A percentile compares a stretch with the other conserved stretches of the same genome.
Conservation (phyloP, 1,139 yeast genomes). For the Pichia inconspicua region DNA sequence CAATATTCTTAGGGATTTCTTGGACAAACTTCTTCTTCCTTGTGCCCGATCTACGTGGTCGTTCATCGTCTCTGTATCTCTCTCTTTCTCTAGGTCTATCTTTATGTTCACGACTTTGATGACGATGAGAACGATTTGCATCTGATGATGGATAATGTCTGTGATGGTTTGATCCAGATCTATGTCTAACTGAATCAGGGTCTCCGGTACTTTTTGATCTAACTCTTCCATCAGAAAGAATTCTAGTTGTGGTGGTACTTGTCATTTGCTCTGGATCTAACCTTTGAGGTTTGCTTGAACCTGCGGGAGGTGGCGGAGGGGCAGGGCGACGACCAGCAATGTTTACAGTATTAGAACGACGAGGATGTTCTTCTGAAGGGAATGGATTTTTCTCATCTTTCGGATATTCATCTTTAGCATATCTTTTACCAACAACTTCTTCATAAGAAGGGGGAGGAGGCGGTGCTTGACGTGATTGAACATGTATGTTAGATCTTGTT, state of each 20-base stretch:
- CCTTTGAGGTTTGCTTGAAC: conserved; percentile 4
- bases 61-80: conserved; percentile 8
- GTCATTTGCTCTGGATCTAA: conserved; percentile 19
- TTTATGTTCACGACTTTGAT: conserved; percentile 2
- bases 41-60: conserved; percentile 13
- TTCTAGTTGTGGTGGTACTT: conserved; percentile 21
- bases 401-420: conserved; percentile 39
- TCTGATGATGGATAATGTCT: not conserved
- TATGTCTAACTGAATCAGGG: conserved; percentile 3
- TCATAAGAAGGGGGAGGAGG: conserved; percentile 54
- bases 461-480: conserved; percentile 6
- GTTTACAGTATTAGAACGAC: conserved; percentile 12
- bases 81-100: conserved; percentile 7
- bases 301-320: conserved; percentile 6
- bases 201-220: conserved; percentile 28
- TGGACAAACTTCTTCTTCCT: conserved; percentile 23
- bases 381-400: conserved; percentile 39
- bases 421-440: conserved; percentile 53
- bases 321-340: conserved; percentile 11
- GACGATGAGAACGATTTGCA: conserved; percentile 3
- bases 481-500: conserved; percentile 1
- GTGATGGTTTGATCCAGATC: not conserved
- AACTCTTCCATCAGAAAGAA: conserved; percentile 24
- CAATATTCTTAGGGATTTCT: conserved; percentile 52
- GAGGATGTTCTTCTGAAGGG: conserved; percentile 13